Percentiles rank a stretch among this genome's conserved stretches.
Evolutionary conservation across 148 eudicot species (phyloP).

Genomic region (Vaccinium myrtillus): DNA sequence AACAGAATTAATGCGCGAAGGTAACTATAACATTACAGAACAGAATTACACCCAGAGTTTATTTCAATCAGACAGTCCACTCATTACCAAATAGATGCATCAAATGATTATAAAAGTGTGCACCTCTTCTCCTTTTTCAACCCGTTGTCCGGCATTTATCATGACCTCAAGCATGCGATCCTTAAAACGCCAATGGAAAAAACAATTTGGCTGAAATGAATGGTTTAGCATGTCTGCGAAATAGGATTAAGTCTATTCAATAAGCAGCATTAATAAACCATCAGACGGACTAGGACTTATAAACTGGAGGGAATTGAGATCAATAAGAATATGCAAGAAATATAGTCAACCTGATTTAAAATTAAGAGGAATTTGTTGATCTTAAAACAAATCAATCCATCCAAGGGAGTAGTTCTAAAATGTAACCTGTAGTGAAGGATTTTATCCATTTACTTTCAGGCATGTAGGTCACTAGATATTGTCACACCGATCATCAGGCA

Average conservation of each 20-base stretch:
- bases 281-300: background rate
- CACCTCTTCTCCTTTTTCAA: constrained; percentile 95
- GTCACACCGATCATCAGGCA: background rate
- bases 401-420: background rate
- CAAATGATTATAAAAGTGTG: constrained; percentile 12
- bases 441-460: constrained; percentile 1
- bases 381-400: background rate
- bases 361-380: background rate
- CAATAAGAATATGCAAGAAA: background rate
- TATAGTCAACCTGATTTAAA: constrained; percentile 1
- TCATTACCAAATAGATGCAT: background rate
- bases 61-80: background rate
- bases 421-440: background rate
- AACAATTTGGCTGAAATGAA: constrained; percentile 93
- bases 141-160: constrained; percentile 89
- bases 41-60: background rate
- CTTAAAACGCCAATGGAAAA: constrained; percentile 97
- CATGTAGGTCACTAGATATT: background rate
- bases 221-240: constrained; percentile 93
- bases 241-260: constrained; percentile 11
- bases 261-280: background rate
- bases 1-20: background rate
- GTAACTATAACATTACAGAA: background rate
- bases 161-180: constrained; percentile 99
- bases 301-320: constrained; percentile 5